Percentiles rank a stretch among this genome's conserved stretches.
Conservation (phyloP, 495 filamentous ascomycete species). For the Penicillium lagena region DNA sequence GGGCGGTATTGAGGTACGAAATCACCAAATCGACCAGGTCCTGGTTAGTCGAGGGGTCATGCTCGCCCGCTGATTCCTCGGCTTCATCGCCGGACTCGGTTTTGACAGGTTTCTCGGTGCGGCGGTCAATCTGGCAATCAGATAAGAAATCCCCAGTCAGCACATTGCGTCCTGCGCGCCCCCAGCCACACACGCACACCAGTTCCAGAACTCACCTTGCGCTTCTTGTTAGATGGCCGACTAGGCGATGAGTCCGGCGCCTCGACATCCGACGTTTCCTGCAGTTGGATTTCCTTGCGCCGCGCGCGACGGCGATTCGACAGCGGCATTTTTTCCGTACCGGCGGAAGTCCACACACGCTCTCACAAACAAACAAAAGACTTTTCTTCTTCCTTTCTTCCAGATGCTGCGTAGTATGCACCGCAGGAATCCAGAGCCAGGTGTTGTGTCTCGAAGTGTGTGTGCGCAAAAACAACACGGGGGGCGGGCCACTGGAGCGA, state of each 20-base stretch:
- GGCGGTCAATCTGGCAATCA: slow-evolving; percentile 27
- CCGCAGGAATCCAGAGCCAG: background rate
- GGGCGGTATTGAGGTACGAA: slow-evolving; percentile 55
- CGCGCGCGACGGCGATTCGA: slow-evolving; percentile 46
- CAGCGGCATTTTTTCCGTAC: slow-evolving; percentile 32
- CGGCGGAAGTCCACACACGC: background rate
- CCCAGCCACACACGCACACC: background rate
- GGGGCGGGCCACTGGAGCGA: slow-evolving; percentile 9
- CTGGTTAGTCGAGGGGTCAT: slow-evolving; percentile 48
- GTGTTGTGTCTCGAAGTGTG: too few species aligned
- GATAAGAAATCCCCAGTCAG: too few species aligned
- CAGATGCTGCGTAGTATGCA: background rate
- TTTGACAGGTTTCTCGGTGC: slow-evolving; percentile 21
- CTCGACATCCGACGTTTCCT: slow-evolving; percentile 45
- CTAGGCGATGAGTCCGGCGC: slow-evolving; percentile 62
- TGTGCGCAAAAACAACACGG: slow-evolving; percentile 3
- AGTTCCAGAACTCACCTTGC: slow-evolving; percentile 50
- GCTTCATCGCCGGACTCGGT: slow-evolving; percentile 36
- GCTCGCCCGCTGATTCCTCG: slow-evolving; percentile 42
- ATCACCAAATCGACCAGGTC: slow-evolving; percentile 70
- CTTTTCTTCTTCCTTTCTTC: slow-evolving; percentile 3
- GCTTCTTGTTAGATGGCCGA: slow-evolving; percentile 66
- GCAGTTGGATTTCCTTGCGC: slow-evolving; percentile 43
- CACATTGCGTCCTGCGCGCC: too few species aligned
- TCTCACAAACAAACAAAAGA: background rate